Base-by-base conservation (phyloP, 2,329 filamentous ascomycete species). In the Albophoma yamanashiensis region DNA sequence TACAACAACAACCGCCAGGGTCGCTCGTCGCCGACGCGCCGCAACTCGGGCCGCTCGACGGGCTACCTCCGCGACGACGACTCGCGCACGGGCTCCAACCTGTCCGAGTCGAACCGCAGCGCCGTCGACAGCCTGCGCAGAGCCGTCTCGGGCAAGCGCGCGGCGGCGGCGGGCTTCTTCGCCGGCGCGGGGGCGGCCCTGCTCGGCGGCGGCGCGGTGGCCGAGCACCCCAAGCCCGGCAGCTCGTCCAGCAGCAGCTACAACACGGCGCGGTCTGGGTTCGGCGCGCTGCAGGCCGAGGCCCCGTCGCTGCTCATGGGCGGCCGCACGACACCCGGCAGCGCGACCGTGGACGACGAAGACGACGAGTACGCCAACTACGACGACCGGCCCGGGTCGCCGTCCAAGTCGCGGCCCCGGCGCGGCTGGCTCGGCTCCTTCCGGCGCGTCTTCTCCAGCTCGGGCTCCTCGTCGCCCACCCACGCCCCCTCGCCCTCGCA, bases 341-440 rank as follows among this genome's bases (percentile, higher is more conserved):
- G 45, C 45, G 15, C 45, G 3, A n/a, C 20, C 1, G 5, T 43
- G n/a, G 27, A 64, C 42, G 45, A 50, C 60, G 15, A 62, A 59
- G 45, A 62, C 65, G 25, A 65, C 66, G 6, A 27, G 15, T 68
- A 74, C 8, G 73, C 77, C 12, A 71, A 75, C 6, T 71, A 69
- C 68, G n/a, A 67, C 70, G 40, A 67, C 67, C 11, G 69, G n/a
- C 76, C 81, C 1, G 77, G 82, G 0, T 83, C 82, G 58, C 79
- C 86, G 25, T 83, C 83, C 69, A 81, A 86, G 74, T 74, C 67
- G 50, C 72, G 78, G 4, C 75, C 78, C 53, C 73, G 79, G 4
- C 75, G 80, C n/a, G 82, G 81, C 31, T 90, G 87, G 85, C 75
- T 92, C 14, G 88, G 88, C 27, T 89, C 84, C 56, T 71, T 92